phyloP scores from a whole-genome alignment of 768 basidiomycete genomes.

The Suillus plorans region DNA sequence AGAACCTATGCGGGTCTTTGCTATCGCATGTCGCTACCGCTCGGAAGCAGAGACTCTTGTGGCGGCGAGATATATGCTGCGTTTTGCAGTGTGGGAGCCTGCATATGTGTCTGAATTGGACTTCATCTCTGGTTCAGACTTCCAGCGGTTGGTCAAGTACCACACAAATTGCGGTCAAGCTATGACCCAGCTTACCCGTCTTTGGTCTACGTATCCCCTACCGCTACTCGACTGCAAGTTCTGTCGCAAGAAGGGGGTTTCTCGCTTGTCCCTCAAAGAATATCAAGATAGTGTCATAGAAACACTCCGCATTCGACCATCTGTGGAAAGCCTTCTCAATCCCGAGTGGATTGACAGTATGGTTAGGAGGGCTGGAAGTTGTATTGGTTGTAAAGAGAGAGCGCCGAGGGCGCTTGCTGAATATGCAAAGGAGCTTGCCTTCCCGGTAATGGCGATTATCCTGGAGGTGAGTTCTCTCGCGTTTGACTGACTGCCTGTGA shows the following conservation, averaged over 20 bases:
- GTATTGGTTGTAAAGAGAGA: conserved; percentile 28
- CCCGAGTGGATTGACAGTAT: conserved; percentile 31
- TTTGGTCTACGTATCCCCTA: conserved; percentile 31
- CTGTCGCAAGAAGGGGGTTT: conserved; percentile 35
- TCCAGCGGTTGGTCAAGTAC: conserved; percentile 37
- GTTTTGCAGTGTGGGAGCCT: conserved; percentile 34
- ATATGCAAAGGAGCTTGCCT: conserved; percentile 27
- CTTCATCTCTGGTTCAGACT: conserved; percentile 36
- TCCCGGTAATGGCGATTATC: conserved; percentile 28
- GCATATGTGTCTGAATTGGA: conserved; percentile 35
- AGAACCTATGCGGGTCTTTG: conserved; percentile 38
- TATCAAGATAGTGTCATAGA: conserved; percentile 36
- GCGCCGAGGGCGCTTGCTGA: conserved; percentile 29
- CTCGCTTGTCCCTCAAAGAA: conserved; percentile 29
- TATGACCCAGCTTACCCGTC: conserved; percentile 32
- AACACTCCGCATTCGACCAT: conserved; percentile 30
- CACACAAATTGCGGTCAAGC: conserved; percentile 34
- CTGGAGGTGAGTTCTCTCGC: conserved; percentile 23
- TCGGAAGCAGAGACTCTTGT: conserved; percentile 33
- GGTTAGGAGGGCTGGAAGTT: conserved; percentile 31
- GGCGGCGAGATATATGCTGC: conserved; percentile 39
- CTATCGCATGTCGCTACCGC: conserved; percentile 37
- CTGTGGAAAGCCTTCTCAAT: conserved; percentile 29
- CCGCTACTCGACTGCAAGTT: conserved; percentile 34
- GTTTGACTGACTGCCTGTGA: not conserved